These are phyloP conservation scores for Amaranthus cruentus DNA, from an alignment of 148 eudicot genomes.

Conservation along the genomic window DNA sequence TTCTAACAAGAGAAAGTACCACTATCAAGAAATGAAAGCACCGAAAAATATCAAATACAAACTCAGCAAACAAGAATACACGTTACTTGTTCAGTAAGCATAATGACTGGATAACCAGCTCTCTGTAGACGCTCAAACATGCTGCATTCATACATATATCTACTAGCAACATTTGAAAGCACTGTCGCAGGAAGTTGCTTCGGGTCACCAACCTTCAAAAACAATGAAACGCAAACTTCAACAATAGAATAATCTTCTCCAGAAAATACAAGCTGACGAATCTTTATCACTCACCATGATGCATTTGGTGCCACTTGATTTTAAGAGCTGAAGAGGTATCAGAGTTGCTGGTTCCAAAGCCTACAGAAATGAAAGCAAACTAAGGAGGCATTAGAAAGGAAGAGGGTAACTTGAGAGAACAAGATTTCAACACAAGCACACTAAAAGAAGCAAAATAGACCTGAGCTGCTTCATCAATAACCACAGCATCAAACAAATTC, in stretches of 20 bases:
- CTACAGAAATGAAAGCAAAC: constrained; percentile 32
- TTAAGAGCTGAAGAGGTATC: constrained; percentile 92
- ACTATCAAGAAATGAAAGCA: constrained; percentile 2
- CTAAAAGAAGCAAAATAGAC: constrained; percentile 35
- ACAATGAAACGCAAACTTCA: constrained; percentile 11
- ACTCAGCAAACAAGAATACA: constrained; percentile 11
- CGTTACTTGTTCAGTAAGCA: constrained; percentile 90
- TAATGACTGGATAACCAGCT: constrained; percentile 89
- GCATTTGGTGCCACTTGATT: constrained; percentile 76
- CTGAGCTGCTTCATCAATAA: constrained; percentile 99
- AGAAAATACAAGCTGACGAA: background rate
- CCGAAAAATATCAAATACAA: constrained; percentile 9
- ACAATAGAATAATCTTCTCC: background rate
- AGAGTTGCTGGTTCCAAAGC: constrained; percentile 97
- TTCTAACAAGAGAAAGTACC: constrained; percentile 8
- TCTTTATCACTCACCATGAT: constrained; percentile 63
- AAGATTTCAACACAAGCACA: background rate
- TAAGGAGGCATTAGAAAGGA: background rate
- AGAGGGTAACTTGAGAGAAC: background rate
- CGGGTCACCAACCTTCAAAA: constrained; percentile 93
- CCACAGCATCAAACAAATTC: constrained; percentile 87
- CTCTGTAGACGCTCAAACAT: constrained; percentile 98
- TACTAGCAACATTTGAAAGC: constrained; percentile 91
- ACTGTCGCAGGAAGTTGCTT: constrained; percentile 99
- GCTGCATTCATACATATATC: constrained; percentile 88